Evolutionary conservation across 768 basidiomycete species (phyloP).

Genomic region (Vararia minispora): DNA sequence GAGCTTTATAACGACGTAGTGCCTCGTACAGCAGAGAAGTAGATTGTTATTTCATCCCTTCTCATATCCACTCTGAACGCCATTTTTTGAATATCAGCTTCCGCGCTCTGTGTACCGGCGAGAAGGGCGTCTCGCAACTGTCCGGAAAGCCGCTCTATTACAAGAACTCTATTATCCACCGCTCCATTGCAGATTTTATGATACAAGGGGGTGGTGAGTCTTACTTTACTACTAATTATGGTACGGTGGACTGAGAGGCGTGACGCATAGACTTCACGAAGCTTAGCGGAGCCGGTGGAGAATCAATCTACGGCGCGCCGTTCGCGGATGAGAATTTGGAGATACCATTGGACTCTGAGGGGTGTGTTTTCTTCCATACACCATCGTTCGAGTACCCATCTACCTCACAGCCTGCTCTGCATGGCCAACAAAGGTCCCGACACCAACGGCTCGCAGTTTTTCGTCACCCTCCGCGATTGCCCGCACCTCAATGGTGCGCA

Average conservation of each 20-base stretch:
- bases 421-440: conserved; percentile 85
- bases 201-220: conserved; percentile 64
- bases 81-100: conserved; percentile 46
- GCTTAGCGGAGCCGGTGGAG: conserved; percentile 70
- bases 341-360: conserved; percentile 52
- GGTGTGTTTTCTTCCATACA: conserved; percentile 25
- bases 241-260: too few relatives aligned
- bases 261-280: conserved; percentile 54
- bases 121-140: conserved; percentile 57
- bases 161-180: conserved; percentile 68
- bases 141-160: conserved; percentile 70
- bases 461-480: conserved; percentile 68
- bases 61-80: conserved; percentile 2
- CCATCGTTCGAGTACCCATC: background rate
- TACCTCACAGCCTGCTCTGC: conserved; percentile 46
- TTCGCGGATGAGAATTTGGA: conserved; percentile 73
- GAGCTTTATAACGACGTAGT: conserved; percentile 66
- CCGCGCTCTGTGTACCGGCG: conserved; percentile 77
- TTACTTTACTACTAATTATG: too few relatives aligned
- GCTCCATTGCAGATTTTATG: conserved; percentile 74
- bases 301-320: conserved; percentile 66
- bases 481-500: conserved; percentile 61
- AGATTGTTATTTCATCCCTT: conserved; percentile 12
- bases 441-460: conserved; percentile 84
- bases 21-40: conserved; percentile 81